phyloP scores from a whole-genome alignment of 805 yeast species.

The Ogataea paraovalis region DNA sequence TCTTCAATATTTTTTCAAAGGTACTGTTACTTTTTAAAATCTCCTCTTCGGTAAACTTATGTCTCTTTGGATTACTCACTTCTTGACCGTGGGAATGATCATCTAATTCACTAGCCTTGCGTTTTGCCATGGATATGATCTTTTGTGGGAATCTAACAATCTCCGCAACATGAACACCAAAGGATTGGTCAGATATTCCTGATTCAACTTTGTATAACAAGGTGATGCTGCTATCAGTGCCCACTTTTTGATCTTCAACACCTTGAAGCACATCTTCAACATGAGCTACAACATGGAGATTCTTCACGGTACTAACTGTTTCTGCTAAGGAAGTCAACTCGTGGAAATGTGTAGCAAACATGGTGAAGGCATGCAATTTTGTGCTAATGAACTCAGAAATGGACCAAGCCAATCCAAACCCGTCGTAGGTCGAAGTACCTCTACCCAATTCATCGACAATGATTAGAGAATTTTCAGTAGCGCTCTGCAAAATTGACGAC shows the following conservation, averaged over 20 bases:
- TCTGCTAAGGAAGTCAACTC: conserved; percentile 82
- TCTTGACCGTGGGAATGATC: conserved; percentile 42
- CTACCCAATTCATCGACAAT: conserved; percentile 95
- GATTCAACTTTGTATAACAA: conserved; percentile 90
- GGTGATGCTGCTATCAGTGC: conserved; percentile 65
- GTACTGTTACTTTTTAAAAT: conserved; percentile 50
- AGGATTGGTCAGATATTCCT: conserved; percentile 93
- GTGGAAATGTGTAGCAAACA: conserved; percentile 97
- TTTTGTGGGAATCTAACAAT: conserved; percentile 89
- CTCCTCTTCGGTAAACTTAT: conserved; percentile 50
- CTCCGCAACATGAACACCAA: conserved; percentile 97
- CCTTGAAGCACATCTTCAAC: conserved; percentile 45
- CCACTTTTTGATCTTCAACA: conserved; percentile 27
- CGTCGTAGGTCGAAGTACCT: conserved; percentile 93
- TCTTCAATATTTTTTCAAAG: conserved; percentile 45
- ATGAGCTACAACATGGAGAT: conserved; percentile 91
- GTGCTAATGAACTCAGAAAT: conserved; percentile 81
- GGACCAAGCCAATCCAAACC: conserved; percentile 97
- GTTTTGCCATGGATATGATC: conserved; percentile 90
- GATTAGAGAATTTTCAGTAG: conserved; percentile 73
- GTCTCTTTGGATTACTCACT: conserved; percentile 37
- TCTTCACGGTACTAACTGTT: conserved; percentile 59
- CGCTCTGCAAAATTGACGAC: conserved; percentile 76
- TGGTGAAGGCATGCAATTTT: conserved; percentile 67
- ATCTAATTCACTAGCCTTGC: conserved; percentile 86